These are phyloP conservation scores for Linnemannia schmuckeri DNA, from an alignment of 192 early-diverging fungal genomes.

Conservation along the genomic window DNA sequence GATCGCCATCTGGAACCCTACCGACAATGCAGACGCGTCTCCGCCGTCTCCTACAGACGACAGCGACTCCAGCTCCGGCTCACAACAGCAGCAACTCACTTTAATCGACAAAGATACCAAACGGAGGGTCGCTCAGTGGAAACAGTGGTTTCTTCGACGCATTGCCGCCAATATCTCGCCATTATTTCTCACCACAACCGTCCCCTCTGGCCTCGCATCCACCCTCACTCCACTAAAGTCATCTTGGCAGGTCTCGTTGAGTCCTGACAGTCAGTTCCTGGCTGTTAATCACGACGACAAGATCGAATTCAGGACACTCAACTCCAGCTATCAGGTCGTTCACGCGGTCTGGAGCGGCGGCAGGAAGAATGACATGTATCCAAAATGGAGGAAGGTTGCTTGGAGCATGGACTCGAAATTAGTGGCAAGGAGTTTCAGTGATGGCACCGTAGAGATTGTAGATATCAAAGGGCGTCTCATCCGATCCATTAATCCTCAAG, in stretches of 20 bases:
- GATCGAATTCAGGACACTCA: constrained; percentile 57
- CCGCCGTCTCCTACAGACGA: constrained; percentile 9
- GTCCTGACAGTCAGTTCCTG: constrained; percentile 54
- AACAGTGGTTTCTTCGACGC: constrained; percentile 43
- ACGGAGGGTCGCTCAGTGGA: constrained; percentile 26
- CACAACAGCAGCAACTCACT: constrained; percentile 20
- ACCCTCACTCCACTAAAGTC: constrained; percentile 50
- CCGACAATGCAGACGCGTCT: constrained; percentile 37
- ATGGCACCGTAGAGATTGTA: constrained; percentile 60
- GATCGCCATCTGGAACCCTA: constrained; percentile 56
- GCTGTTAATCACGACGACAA: constrained; percentile 60
- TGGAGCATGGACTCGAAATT: constrained; percentile 61
- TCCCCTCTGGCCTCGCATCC: constrained; percentile 55
- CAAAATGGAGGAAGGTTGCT: constrained; percentile 58
- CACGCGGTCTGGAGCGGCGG: constrained; percentile 46
- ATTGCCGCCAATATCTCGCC: constrained; percentile 45
- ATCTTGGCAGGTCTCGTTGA: constrained; percentile 48
- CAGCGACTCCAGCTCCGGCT: not conserved
- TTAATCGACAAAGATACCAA: constrained; percentile 34
- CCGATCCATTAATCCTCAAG: constrained; percentile 46
- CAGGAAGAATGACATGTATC: constrained; percentile 49
- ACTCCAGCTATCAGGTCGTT: constrained; percentile 55
- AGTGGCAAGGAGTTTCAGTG: constrained; percentile 55
- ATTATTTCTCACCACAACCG: constrained; percentile 57
- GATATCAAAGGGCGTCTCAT: constrained; percentile 50